phyloP scores from a whole-genome alignment of 1,139 yeast species.

The Hyphopichia fennica region DNA sequence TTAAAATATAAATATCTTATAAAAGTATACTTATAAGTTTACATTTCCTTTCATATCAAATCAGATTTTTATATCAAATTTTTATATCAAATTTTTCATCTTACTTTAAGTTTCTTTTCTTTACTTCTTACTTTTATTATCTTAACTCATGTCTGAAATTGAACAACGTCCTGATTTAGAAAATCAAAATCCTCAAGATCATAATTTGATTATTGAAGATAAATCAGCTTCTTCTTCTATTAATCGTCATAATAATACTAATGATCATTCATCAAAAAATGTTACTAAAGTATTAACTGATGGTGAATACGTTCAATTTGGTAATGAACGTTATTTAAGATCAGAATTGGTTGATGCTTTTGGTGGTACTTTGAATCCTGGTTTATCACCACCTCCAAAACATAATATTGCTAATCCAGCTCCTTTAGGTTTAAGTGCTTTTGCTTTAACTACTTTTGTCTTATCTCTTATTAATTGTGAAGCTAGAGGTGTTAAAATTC shows the following conservation, averaged over 20 bases:
- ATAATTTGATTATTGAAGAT: slow-evolving; percentile 13
- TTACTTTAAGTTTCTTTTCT: no score
- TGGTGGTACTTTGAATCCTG: slow-evolving; percentile 73
- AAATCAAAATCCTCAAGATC: slow-evolving; percentile 28
- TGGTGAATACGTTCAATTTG: slow-evolving; percentile 68
- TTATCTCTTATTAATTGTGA: slow-evolving; percentile 55
- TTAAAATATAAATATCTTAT: no score
- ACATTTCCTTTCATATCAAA: background rate
- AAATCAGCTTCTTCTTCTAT: background rate
- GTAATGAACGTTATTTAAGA: slow-evolving; percentile 66
- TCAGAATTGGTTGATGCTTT: slow-evolving; percentile 66
- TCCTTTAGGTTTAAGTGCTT: slow-evolving; percentile 81
- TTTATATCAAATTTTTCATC: no score
- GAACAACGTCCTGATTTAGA: slow-evolving; percentile 21
- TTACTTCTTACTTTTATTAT: no score
- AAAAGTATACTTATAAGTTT: background rate
- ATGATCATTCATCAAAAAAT: slow-evolving; percentile 3
- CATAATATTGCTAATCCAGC: slow-evolving; percentile 85
- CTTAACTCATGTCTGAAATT: background rate
- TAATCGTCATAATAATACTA: slow-evolving; percentile 6
- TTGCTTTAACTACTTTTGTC: slow-evolving; percentile 83
- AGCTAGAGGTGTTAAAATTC: slow-evolving; percentile 35
- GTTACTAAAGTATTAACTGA: slow-evolving; percentile 30
- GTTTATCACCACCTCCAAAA: slow-evolving; percentile 60
- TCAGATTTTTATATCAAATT: background rate